Conservation (phyloP, 148 eudicot species). For the Fallopia convolvulus region DNA sequence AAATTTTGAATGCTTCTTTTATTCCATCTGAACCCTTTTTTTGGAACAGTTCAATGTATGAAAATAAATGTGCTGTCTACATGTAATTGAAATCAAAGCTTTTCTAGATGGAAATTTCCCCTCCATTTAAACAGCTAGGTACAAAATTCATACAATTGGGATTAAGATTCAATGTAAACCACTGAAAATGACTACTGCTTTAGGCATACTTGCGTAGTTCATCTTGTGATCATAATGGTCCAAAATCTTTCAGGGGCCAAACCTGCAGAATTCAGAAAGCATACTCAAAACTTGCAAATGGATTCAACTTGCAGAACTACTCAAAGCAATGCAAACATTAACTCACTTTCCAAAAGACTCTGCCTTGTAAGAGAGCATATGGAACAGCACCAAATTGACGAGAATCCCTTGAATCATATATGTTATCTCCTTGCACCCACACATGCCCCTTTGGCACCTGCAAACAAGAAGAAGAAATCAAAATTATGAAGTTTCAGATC, state of each 20-base stretch:
- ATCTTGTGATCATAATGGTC: conserved; percentile 22
- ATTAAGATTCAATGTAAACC: not conserved
- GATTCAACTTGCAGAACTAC: not conserved
- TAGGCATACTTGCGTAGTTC: not conserved
- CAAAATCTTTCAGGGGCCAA: conserved; percentile 44
- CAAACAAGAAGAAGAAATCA: not conserved
- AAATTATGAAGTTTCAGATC: not conserved
- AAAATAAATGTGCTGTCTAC: not conserved
- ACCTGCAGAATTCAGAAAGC: conserved; percentile 22
- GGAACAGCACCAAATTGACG: conserved; percentile 74
- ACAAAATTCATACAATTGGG: not conserved
- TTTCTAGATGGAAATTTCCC: not conserved
- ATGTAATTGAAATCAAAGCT: not conserved
- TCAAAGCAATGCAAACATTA: not conserved
- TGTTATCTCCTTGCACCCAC: conserved; percentile 86
- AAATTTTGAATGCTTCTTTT: not conserved
- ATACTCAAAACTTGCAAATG: not conserved
- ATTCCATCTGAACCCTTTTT: not conserved
- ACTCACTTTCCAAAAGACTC: conserved; percentile 62
- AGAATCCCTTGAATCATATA: conserved; percentile 52
- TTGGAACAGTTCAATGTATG: not conserved
- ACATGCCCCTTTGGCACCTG: conserved; percentile 85
- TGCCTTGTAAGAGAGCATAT: conserved; percentile 46
- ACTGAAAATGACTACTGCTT: not conserved
- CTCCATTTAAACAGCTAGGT: not conserved